Base-by-base conservation (phyloP, 2,329 filamentous ascomycete species). In the Chaetomium sp. region DNA sequence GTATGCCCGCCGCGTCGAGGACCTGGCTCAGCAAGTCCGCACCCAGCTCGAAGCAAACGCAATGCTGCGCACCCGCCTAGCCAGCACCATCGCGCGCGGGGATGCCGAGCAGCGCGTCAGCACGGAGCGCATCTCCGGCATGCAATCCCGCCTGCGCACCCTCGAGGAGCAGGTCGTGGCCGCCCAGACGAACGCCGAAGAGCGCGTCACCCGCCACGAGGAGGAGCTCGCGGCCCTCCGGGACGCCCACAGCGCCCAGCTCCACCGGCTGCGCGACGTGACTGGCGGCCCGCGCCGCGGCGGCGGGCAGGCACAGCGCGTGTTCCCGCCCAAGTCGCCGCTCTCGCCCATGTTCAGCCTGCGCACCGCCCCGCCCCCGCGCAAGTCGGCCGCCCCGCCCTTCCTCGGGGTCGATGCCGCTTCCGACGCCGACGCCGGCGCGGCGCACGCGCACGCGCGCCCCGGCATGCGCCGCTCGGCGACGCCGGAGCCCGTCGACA, bases 151-250 rank as follows among this genome's bases (percentile, higher is more conserved):
- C 64, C 88, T 99, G 63, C 92, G 90, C 72, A 78, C 81, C 19
- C 86, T 97, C 58, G 95, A 98, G 75, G 93, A 98, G 67, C 87
- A 90, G 71, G 85, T 99, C 25, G 83, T 96, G 61, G 79, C 86
- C 23, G 92, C 94, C 1, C 94, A 98, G 76, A 89, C 92, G 63
- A 86, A 90, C 23, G 94, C 92, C 0, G 95, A 99, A 75, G 93
- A 94, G 57, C 88, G 89, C 47, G 87, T 98, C 64, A 80, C 86
- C 51, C 88, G 87, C 57, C 93, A 97, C 73, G 95, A 98, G 75
- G 92, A 95, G 45, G 93, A 97, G 77, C 85, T 97, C 45, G 81
- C 85, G 21, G 81, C 84, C 25, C 80, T 98, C 62, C 89, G 90
- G 70, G 92, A 96, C 63, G 90, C 87, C 65, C 88, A 95, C 73